Base-by-base conservation (phyloP, 139 green algal species). In the Edaphochlamys debaryana region DNA sequence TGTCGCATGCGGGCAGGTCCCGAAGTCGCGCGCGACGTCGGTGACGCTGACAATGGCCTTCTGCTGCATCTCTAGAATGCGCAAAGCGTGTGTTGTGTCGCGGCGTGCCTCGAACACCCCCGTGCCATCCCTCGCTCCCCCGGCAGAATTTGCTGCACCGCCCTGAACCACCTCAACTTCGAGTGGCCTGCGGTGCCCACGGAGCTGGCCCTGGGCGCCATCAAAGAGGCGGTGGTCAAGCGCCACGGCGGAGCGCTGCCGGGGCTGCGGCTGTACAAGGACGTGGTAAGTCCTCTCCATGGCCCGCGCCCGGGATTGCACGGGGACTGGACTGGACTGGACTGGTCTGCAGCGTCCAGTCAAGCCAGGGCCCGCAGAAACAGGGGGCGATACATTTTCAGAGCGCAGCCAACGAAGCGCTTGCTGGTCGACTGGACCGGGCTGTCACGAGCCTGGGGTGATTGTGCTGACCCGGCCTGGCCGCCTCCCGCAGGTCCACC, bases 171-270 rank as follows among this genome's bases (percentile, higher is more conserved):
- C 41, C 48, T 87, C 2, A 82, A 82, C 63, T 87, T 87, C 36
- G 81, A 87, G 38, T 87, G 81, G 81, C 71, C 81, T 2, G 63
- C 67, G 1, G 81, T 87, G 0, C 71, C 81, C 9, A 82, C 71
- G 7, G 67, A 69, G 23, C 36, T 87, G 2, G 78, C 81, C 1
- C 27, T 87, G 13, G 67, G 42, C 4, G 72, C 71, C 19, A 69
- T 87, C 32, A 76, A 77, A 22, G 60, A 87, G 32, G 81, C 81
- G 17, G 75, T 87, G 13, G 29, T 63, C 8, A 81, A 87, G 63
- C 81, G 81, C 15, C 81, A 87, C 63, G 81, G 81, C 45, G 71
- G 81, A 0, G 45, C 41, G 17, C 54, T 87, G 6, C 63, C 64
- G 15, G 22, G 78, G 38, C 19, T 87, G 20, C 68, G 27, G 22